These are phyloP conservation scores for Chenopodium suecicum DNA, from an alignment of 148 eudicot species.

Conservation along the genomic window DNA sequence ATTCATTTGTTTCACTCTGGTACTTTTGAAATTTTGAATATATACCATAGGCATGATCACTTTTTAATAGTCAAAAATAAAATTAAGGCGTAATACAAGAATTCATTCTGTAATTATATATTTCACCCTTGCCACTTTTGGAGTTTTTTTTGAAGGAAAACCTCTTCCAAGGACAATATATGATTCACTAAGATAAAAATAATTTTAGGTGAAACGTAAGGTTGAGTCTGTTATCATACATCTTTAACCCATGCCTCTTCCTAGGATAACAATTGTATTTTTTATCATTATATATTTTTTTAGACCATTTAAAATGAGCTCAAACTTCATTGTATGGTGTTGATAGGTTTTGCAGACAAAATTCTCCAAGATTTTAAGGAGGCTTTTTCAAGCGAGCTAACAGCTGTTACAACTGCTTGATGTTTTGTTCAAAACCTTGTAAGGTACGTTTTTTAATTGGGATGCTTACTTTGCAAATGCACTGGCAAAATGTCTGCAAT, in stretches of 20 bases:
- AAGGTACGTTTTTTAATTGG: not conserved
- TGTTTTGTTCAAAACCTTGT: not conserved
- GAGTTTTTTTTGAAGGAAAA: too few relatives aligned
- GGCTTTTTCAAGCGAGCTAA: not conserved
- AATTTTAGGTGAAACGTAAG: not conserved
- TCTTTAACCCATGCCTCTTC: not conserved
- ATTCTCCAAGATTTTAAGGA: not conserved
- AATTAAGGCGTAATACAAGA: too few relatives aligned
- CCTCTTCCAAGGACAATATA: too few relatives aligned
- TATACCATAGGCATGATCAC: not conserved
- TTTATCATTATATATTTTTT: too few relatives aligned
- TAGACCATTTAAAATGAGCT: not conserved
- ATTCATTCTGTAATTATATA: too few relatives aligned
- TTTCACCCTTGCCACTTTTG: too few relatives aligned
- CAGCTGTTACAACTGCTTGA: not conserved
- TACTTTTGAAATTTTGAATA: not conserved
- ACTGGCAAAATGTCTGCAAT: slow-evolving; percentile 98
- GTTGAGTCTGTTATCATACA: not conserved
- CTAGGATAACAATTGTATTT: not conserved
- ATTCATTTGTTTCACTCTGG: not conserved
- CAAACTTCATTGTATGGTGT: not conserved
- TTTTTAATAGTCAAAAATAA: too few relatives aligned
- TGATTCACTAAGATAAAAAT: too few relatives aligned
- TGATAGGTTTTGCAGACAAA: not conserved
- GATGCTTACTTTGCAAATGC: slow-evolving; percentile 83